phyloP scores from a whole-genome alignment of 164 flowering plant genomes.

The Warburgia ugandensis region DNA sequence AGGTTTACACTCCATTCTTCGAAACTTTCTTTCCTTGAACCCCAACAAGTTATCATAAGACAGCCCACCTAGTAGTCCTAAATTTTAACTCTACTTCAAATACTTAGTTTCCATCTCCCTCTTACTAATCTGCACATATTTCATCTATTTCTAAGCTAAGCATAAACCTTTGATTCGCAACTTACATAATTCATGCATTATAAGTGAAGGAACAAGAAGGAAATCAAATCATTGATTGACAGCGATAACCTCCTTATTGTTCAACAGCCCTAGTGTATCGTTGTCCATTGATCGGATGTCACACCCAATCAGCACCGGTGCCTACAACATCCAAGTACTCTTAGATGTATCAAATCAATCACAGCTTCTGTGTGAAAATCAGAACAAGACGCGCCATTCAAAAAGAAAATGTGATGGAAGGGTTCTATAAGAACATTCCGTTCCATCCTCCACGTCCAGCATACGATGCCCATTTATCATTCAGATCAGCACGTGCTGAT shows the following conservation, averaged over 20 bases:
- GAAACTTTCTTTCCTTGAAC: conserved; percentile 65
- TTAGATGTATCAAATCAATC: too few species aligned
- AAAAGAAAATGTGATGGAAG: background rate
- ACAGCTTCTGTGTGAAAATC: conserved; percentile 9
- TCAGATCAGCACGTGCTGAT: background rate
- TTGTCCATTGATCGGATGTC: conserved; percentile 48
- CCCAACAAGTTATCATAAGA: conserved; percentile 50
- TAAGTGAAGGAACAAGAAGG: background rate
- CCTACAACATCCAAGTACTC: too few species aligned
- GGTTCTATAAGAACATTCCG: background rate
- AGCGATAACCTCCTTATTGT: conserved; percentile 65
- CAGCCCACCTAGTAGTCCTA: background rate
- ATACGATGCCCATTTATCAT: background rate
- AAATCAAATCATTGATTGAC: conserved; percentile 61
- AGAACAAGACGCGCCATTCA: background rate
- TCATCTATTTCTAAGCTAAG: too few species aligned
- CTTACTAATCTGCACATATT: too few species aligned
- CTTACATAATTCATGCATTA: too few species aligned
- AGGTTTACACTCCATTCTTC: conserved; percentile 35
- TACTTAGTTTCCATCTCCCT: background rate
- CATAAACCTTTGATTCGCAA: too few species aligned
- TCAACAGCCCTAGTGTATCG: conserved; percentile 35
- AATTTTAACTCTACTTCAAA: background rate
- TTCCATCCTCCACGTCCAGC: background rate
- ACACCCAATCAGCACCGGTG: conserved; percentile 70